phyloP scores from a whole-genome alignment of 495 filamentous ascomycete species.

The Neurospora africana region DNA sequence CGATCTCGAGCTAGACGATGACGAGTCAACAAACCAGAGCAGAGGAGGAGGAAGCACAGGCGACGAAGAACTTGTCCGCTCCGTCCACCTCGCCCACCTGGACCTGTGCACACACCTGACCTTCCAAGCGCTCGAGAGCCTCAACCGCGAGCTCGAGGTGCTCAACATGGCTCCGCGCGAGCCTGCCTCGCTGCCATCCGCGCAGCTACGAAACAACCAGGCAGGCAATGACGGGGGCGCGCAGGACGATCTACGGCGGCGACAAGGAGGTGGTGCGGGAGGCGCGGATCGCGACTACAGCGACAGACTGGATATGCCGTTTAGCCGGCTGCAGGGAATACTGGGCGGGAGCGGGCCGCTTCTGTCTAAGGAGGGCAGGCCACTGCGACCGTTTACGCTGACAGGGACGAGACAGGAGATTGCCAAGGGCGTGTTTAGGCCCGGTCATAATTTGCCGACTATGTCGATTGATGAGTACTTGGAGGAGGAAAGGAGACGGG shows the following conservation, averaged over 20 bases:
- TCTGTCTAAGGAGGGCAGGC: constrained; percentile 71
- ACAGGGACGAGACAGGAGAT: constrained; percentile 67
- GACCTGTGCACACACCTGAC: constrained; percentile 63
- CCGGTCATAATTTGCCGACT: constrained; percentile 87
- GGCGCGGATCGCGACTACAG: constrained; percentile 21
- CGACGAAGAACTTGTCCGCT: constrained; percentile 71
- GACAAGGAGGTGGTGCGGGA: constrained; percentile 32
- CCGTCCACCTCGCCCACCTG: constrained; percentile 66
- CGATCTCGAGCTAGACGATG: constrained; percentile 14
- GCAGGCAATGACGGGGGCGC: not conserved
- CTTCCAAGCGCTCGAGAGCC: constrained; percentile 74
- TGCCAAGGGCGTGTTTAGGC: constrained; percentile 73
- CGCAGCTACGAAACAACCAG: not conserved
- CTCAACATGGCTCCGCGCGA: constrained; percentile 55
- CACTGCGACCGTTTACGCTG: constrained; percentile 83
- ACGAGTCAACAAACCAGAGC: constrained; percentile 45
- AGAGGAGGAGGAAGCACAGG: constrained; percentile 41
- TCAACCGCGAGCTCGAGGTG: constrained; percentile 75
- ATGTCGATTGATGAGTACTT: constrained; percentile 98
- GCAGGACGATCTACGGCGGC: constrained; percentile 9
- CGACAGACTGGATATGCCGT: constrained; percentile 10
- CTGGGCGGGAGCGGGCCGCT: constrained; percentile 53
- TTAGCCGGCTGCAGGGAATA: constrained; percentile 18
- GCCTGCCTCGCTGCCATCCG: constrained; percentile 27
- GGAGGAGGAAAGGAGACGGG: constrained; percentile 76